Evolutionary conservation across 1,284 basidiomycete genomes (phyloP).

Genomic region (Moesziomyces parantarcticus): DNA sequence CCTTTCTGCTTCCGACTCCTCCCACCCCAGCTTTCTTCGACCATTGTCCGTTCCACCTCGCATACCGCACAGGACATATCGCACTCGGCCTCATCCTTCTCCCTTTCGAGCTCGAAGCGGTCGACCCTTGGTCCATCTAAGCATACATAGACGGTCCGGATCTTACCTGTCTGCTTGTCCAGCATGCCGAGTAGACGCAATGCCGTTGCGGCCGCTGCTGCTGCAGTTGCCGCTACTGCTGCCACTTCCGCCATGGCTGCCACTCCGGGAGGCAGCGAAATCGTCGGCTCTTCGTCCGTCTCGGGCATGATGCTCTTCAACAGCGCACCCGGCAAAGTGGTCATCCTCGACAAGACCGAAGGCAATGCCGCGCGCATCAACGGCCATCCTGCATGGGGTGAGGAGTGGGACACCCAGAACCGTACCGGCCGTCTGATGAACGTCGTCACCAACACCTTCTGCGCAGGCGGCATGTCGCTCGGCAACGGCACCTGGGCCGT

Average conservation of each 20-base stretch:
- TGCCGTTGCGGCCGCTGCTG: conserved; percentile 19
- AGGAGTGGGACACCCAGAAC: conserved; percentile 46
- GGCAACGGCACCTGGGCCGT: conserved; percentile 66
- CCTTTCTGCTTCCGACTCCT: too few species aligned
- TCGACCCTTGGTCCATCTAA: too few species aligned
- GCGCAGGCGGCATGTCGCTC: conserved; percentile 64
- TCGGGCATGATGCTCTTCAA: conserved; percentile 64
- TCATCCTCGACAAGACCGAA: conserved; percentile 68
- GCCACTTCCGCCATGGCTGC: conserved; percentile 33
- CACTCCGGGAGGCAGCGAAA: conserved; percentile 43
- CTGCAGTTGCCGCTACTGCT: conserved; percentile 11
- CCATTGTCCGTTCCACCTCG: too few species aligned
- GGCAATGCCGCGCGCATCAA: conserved; percentile 58
- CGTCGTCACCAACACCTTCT: conserved; percentile 67
- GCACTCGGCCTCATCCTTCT: too few species aligned
- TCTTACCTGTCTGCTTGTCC: neutral
- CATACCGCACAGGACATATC: too few species aligned
- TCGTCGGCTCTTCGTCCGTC: conserved; percentile 50
- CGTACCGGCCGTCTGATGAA: conserved; percentile 56
- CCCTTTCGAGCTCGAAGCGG: too few species aligned
- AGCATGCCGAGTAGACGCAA: conserved; percentile 18
- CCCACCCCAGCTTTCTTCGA: too few species aligned
- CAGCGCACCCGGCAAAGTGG: conserved; percentile 57
- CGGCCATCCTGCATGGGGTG: conserved; percentile 54
- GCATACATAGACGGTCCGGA: neutral